Percentiles rank a stretch among this genome's conserved stretches.
Evolutionary conservation across 352 stramenopile species (phyloP).

Genomic region (Phytophthora colocasiae): DNA sequence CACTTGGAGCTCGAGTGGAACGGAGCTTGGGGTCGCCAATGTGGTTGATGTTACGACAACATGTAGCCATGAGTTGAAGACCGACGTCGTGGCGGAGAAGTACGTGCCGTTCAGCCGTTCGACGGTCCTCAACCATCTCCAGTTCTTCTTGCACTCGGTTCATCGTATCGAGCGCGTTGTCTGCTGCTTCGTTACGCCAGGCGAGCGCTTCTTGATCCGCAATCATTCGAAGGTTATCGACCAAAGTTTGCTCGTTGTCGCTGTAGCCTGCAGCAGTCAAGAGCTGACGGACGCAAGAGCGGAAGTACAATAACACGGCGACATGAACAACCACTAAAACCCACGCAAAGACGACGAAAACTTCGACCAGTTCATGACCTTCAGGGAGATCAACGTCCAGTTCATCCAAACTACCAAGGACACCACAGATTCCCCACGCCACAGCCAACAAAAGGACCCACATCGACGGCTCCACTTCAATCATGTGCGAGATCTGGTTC

Average conservation of each 20-base stretch:
- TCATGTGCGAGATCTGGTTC: conserved; percentile 83
- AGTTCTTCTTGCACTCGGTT: conserved; percentile 35
- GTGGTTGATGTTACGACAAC: conserved; percentile 30
- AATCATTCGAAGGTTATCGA: conserved; percentile 17
- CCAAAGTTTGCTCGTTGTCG: conserved; percentile 14
- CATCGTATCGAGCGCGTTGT: conserved; percentile 24
- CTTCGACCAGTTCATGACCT: conserved; percentile 40
- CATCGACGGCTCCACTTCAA: conserved; percentile 76
- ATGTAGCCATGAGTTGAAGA: conserved; percentile 33
- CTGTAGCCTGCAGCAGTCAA: conserved; percentile 41
- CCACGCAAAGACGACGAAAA: conserved; percentile 47
- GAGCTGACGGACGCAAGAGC: conserved; percentile 38
- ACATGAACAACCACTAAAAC: conserved; percentile 42
- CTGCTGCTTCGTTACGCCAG: conserved; percentile 30
- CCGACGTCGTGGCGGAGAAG: conserved; percentile 31
- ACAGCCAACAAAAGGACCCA: conserved; percentile 64
- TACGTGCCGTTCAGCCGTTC: conserved; percentile 15
- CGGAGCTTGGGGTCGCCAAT: background rate
- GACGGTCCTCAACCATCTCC: conserved; percentile 32
- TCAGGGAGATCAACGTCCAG: conserved; percentile 26
- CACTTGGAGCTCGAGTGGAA: conserved; percentile 2
- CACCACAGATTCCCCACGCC: conserved; percentile 48
- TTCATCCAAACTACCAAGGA: conserved; percentile 16
- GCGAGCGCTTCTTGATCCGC: conserved; percentile 28
- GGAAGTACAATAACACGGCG: conserved; percentile 50